A percentile compares a stretch with the other conserved stretches of the same genome.
phyloP scores from a whole-genome alignment of 148 eudicot genomes.

The Rheum nobile region DNA sequence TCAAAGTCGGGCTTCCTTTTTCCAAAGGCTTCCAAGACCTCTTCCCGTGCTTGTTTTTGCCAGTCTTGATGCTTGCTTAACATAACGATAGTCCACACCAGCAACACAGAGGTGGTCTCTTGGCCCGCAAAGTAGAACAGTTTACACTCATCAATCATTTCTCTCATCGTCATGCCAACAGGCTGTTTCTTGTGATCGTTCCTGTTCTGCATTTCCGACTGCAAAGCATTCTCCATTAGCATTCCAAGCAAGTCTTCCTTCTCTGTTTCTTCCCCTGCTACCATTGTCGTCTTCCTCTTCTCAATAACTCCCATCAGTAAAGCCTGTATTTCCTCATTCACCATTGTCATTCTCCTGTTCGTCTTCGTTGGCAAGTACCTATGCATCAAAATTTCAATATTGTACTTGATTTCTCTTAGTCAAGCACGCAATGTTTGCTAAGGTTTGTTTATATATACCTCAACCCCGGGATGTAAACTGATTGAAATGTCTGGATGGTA shows the following conservation, averaged over 20 bases:
- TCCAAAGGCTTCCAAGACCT: not conserved
- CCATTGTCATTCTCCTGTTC: conserved; percentile 9
- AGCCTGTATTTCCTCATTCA: conserved; percentile 11
- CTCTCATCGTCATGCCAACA: not conserved
- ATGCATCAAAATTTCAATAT: not conserved
- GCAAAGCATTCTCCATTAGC: not conserved
- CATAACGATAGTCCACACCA: not conserved
- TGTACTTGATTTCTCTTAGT: not conserved
- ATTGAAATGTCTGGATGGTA: conserved; percentile 1
- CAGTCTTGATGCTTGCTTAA: not conserved
- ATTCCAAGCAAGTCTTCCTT: conserved; percentile 10
- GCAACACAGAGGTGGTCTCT: conserved; percentile 4
- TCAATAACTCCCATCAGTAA: conserved; percentile 10
- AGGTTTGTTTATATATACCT: conserved; percentile 10
- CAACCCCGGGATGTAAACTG: conserved; percentile 14
- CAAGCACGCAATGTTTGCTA: no score
- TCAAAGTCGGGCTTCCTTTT: not conserved
- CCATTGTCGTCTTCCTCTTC: conserved; percentile 8
- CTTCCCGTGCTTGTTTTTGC: not conserved
- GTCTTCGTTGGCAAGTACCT: conserved; percentile 14
- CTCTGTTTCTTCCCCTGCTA: not conserved
- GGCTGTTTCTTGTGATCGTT: not conserved
- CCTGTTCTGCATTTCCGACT: not conserved
- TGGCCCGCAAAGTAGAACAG: conserved; percentile 2
- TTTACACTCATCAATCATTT: conserved; percentile 2